Conservation (phyloP, 768 basidiomycete genomes). For the Hortiboletus campestris region DNA sequence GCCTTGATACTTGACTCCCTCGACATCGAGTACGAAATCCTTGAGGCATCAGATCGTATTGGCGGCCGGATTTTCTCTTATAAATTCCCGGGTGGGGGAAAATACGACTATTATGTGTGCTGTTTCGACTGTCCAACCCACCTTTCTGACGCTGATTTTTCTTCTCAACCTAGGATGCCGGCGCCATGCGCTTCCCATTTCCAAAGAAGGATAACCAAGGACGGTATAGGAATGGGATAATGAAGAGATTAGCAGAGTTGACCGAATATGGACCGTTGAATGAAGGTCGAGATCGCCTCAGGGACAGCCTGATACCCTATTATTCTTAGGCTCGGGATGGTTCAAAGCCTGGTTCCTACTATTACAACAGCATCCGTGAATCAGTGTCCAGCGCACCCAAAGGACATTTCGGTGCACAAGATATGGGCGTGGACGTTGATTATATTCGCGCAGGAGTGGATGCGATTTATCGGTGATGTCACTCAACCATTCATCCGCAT, state of each 20-base stretch:
- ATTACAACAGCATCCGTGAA: slow-evolving; percentile 8
- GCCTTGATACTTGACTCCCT: slow-evolving; percentile 46
- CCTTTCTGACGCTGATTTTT: background rate
- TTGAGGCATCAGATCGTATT: slow-evolving; percentile 40
- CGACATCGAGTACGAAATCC: slow-evolving; percentile 42
- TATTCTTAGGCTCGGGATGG: slow-evolving; percentile 12
- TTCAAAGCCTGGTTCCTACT: slow-evolving; percentile 5
- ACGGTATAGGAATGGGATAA: slow-evolving; percentile 21
- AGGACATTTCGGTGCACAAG: slow-evolving; percentile 3
- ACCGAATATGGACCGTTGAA: slow-evolving; percentile 29
- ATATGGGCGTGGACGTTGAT: slow-evolving; percentile 5
- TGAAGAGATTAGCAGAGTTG: slow-evolving; percentile 33
- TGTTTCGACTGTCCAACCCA: no score
- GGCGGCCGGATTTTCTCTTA: slow-evolving; percentile 48
- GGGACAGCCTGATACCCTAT: slow-evolving; percentile 23
- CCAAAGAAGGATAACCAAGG: slow-evolving; percentile 14
- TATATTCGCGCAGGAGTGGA: slow-evolving; percentile 18
- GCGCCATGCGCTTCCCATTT: slow-evolving; percentile 40
- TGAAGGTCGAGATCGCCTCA: slow-evolving; percentile 10
- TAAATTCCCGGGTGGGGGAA: slow-evolving; percentile 31
- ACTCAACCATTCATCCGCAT: slow-evolving; percentile 16
- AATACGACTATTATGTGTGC: slow-evolving; percentile 37
- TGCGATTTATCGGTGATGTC: slow-evolving; percentile 14
- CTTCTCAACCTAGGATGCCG: slow-evolving; percentile 26
- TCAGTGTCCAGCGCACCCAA: background rate